Conservation (phyloP, 805 yeast species). For the Candida succiphila region DNA sequence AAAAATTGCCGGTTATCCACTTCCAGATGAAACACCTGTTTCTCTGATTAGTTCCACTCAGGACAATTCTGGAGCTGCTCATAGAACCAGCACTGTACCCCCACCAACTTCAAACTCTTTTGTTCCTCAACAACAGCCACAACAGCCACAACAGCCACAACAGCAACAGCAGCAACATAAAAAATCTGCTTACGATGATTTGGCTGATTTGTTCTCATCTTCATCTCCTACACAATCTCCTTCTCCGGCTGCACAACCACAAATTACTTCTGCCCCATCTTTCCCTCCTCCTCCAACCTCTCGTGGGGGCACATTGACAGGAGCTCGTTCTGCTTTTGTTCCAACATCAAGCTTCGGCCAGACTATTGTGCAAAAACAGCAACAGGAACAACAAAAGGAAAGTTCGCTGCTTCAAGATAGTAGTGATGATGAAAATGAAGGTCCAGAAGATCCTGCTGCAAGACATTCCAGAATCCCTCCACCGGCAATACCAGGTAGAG, state of each 20-base stretch:
- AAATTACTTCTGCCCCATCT: conserved; percentile 25
- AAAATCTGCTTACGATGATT: conserved; percentile 40
- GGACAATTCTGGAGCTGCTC: conserved; percentile 5
- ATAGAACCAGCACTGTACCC: conserved; percentile 7
- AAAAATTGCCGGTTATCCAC: conserved; percentile 59
- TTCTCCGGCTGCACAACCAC: conserved; percentile 6
- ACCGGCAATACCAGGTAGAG: conserved; percentile 25
- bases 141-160: conserved; percentile 7
- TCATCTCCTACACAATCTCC: conserved; percentile 24
- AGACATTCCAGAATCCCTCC: conserved; percentile 14
- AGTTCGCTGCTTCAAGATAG: conserved; percentile 25
- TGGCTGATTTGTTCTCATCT: conserved; percentile 47
- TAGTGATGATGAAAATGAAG: conserved; percentile 23
- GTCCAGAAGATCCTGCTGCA: conserved; percentile 21
- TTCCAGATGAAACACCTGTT: conserved; percentile 74
- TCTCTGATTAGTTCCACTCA: conserved; percentile 31
- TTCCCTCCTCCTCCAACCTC: conserved; percentile 14
- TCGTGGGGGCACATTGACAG: conserved; percentile 15
- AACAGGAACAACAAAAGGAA: conserved; percentile 19
- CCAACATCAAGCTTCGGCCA: conserved; percentile 88
- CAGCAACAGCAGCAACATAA: conserved; percentile 4
- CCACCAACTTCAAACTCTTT: conserved; percentile 2
- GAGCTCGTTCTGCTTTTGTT: conserved; percentile 39
- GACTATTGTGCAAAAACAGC: conserved; percentile 31
- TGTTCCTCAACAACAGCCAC: conserved; percentile 5